A percentile compares a stretch with the other conserved stretches of the same genome.
Conservation (phyloP, 306 rosid genomes). For the Arachis hypogaea region DNA sequence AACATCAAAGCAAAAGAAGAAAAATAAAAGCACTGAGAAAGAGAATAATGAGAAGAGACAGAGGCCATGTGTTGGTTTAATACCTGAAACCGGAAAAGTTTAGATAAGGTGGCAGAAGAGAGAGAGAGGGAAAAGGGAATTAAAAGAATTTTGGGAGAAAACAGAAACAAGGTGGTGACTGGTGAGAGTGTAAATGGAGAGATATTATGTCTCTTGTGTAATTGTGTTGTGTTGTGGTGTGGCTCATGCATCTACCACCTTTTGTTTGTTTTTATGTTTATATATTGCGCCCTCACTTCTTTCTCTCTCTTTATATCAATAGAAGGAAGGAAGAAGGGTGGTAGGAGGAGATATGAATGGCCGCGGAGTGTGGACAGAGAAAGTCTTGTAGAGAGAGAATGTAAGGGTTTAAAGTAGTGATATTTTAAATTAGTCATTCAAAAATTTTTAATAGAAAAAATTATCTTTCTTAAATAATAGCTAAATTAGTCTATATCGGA, state of each 20-base stretch:
- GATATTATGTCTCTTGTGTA: slow-evolving; percentile 43
- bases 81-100: slow-evolving; percentile 50
- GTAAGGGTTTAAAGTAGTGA: slow-evolving; percentile 27
- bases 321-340: slow-evolving; percentile 37
- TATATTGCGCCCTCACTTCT: background rate
- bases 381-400: slow-evolving; percentile 37
- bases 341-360: slow-evolving; percentile 48
- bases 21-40: slow-evolving; percentile 14
- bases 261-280: slow-evolving; percentile 44
- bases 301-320: slow-evolving; percentile 12
- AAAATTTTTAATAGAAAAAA: slow-evolving; percentile 34
- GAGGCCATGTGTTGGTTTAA: slow-evolving; percentile 34
- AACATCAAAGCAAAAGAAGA: background rate
- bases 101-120: slow-evolving; percentile 46
- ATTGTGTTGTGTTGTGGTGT: slow-evolving; percentile 36
- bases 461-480: too few species aligned
- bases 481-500: too few species aligned
- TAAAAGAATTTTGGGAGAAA: slow-evolving; percentile 52
- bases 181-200: slow-evolving; percentile 47
- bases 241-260: slow-evolving; percentile 97
- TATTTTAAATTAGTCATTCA: slow-evolving; percentile 42
- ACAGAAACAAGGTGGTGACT: slow-evolving; percentile 45
- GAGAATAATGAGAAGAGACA: slow-evolving; percentile 30
- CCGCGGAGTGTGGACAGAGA: slow-evolving; percentile 34
- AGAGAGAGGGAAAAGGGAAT: slow-evolving; percentile 35